These are phyloP conservation scores for Malus asiatica DNA, from an alignment of 306 rosid genomes.

Conservation along the genomic window DNA sequence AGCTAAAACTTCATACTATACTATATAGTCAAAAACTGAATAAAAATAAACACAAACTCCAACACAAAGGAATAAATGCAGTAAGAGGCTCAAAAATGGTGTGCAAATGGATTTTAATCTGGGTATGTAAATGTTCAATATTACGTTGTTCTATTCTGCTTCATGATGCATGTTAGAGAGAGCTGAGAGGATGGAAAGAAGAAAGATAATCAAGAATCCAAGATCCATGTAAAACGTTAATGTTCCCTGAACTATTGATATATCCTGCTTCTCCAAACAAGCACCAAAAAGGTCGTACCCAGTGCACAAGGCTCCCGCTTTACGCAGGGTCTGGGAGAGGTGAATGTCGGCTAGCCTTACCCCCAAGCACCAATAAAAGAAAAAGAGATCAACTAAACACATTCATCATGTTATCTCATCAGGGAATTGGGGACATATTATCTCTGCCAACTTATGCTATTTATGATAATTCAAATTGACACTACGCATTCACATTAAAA, in stretches of 20 bases:
- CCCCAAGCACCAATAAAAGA: background rate
- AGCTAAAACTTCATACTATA: background rate
- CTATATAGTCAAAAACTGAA: background rate
- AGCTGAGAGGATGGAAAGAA: too few species aligned
- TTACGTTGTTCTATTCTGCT: background rate
- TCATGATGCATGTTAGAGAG: background rate
- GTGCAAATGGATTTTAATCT: background rate
- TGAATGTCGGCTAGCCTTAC: too few species aligned
- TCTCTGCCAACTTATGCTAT: background rate
- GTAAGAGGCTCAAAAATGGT: background rate
- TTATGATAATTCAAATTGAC: background rate
- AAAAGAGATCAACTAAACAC: background rate
- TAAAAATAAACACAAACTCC: background rate
- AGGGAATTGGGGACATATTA: background rate
- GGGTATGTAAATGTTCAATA: background rate
- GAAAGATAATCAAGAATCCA: background rate
- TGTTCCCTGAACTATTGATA: background rate
- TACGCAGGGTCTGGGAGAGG: too few species aligned
- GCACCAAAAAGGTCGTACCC: too few species aligned
- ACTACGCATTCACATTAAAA: background rate
- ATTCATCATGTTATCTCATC: background rate
- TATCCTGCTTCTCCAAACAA: background rate
- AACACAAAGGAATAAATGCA: background rate
- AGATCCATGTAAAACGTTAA: background rate
- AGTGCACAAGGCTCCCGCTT: too few species aligned